Evolutionary conservation across 345 rosid genomes (phyloP).

Genomic region (Cardamine resedifolia): DNA sequence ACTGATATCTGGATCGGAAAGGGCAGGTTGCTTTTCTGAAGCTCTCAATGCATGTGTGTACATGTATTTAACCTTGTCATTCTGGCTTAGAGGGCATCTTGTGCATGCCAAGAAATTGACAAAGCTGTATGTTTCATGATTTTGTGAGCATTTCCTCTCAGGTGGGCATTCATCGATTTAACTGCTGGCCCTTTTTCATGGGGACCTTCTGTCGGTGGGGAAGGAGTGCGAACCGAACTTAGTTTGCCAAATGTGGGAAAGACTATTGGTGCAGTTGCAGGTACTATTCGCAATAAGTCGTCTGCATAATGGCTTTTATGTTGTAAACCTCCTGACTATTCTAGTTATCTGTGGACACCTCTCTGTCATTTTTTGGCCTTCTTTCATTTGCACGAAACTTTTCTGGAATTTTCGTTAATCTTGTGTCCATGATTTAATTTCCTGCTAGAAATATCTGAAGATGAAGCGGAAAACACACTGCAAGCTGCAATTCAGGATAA

Average conservation of each 20-base stretch:
- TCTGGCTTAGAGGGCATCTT: slow-evolving; percentile 16
- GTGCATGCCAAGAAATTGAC: slow-evolving; percentile 9
- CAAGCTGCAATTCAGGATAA: slow-evolving; percentile 98
- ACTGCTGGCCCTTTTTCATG: slow-evolving; percentile 94
- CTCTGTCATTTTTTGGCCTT: slow-evolving; percentile 2
- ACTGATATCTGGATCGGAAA: slow-evolving; percentile 96
- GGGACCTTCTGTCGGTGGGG: slow-evolving; percentile 99
- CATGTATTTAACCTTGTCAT: slow-evolving; percentile 29
- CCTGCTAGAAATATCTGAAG: slow-evolving; percentile 88
- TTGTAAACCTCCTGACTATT: slow-evolving; percentile 11
- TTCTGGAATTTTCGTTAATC: slow-evolving; percentile 15
- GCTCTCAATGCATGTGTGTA: slow-evolving; percentile 34
- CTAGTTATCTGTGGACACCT: not conserved
- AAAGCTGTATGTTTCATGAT: slow-evolving; percentile 7
- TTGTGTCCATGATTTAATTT: slow-evolving; percentile 23
- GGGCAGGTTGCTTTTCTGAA: slow-evolving; percentile 65
- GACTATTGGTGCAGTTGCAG: slow-evolving; percentile 97
- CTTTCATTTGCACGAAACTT: not conserved
- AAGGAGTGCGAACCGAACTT: slow-evolving; percentile 90
- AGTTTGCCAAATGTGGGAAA: slow-evolving; percentile 92
- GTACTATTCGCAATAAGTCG: slow-evolving; percentile 39
- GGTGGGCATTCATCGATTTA: slow-evolving; percentile 97
- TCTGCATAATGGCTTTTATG: slow-evolving; percentile 2
- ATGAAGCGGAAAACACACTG: slow-evolving; percentile 92
- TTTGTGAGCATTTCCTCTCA: slow-evolving; percentile 39